Evolutionary conservation across 306 rosid genomes (phyloP).

Genomic region (Gillenia trifoliata): DNA sequence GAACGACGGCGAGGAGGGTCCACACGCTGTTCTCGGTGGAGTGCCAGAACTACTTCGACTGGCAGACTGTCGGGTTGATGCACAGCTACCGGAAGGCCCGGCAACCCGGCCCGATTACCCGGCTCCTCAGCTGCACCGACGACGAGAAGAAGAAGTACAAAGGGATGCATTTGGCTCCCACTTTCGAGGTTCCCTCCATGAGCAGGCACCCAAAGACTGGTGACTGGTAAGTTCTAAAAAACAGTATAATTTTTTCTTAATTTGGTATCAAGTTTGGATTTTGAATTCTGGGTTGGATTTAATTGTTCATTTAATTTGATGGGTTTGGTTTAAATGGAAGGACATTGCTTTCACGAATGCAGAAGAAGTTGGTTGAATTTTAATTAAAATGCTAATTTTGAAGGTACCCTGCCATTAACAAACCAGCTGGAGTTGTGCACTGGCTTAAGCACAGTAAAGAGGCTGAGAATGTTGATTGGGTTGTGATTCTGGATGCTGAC

Average conservation of each 20-base stretch:
- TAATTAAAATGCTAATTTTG: conserved; percentile 10
- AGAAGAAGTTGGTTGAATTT: no score
- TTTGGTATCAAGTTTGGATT: conserved; percentile 5
- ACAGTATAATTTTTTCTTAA: neutral
- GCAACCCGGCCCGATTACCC: conserved; percentile 93
- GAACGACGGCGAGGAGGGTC: conserved; percentile 35
- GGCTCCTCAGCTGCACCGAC: conserved; percentile 90
- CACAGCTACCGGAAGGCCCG: conserved; percentile 69
- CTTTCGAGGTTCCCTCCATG: conserved; percentile 94
- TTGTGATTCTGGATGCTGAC: conserved; percentile 95
- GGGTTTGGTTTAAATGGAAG: neutral
- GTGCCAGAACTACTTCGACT: conserved; percentile 96
- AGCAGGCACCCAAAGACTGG: conserved; percentile 97
- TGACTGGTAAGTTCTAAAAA: conserved; percentile 52
- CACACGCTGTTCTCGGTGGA: conserved; percentile 97
- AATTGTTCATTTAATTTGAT: neutral
- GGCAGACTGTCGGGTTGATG: conserved; percentile 97
- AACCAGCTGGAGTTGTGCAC: conserved; percentile 95
- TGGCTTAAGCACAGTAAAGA: conserved; percentile 92
- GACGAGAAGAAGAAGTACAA: conserved; percentile 80
- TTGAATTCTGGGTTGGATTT: conserved; percentile 18
- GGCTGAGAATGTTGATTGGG: conserved; percentile 96
- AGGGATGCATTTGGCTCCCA: conserved; percentile 96
- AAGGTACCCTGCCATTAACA: conserved; percentile 99
- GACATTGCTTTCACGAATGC: neutral